Evolutionary conservation across 192 early-diverging fungal genomes (phyloP).

Genomic region (Phlyctochytrium bullatum): DNA sequence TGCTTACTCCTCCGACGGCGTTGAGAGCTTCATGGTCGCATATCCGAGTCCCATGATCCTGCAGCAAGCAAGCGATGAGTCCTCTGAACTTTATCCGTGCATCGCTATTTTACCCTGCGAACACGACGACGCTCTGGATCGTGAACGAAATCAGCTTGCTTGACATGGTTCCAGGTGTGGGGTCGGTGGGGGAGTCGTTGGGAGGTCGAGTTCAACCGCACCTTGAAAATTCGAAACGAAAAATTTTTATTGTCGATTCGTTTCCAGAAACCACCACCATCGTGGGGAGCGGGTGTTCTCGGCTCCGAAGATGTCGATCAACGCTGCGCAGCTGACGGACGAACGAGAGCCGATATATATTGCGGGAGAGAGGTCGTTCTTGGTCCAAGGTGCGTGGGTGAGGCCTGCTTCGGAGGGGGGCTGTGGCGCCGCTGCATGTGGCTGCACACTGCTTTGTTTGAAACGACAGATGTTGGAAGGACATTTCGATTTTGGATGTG

Average conservation of each 20-base stretch:
- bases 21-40: neutral
- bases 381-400: neutral
- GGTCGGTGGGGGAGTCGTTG: no score
- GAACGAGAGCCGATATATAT: neutral
- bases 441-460: no score
- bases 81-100: neutral
- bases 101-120: neutral
- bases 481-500: no score
- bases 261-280: no score
- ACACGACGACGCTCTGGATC: neutral
- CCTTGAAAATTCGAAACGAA: no score
- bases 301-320: neutral
- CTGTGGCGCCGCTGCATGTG: no score
- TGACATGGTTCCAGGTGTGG: neutral
- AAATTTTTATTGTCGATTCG: no score
- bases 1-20: neutral
- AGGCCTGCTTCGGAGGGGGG: no score
- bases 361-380: neutral
- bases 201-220: no score
- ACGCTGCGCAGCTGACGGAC: neutral
- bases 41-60: neutral
- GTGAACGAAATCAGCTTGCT: neutral
- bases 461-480: no score
- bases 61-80: neutral
- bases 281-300: no score